phyloP scores from a whole-genome alignment of 495 filamentous ascomycete genomes.

The Penicillium parvum region DNA sequence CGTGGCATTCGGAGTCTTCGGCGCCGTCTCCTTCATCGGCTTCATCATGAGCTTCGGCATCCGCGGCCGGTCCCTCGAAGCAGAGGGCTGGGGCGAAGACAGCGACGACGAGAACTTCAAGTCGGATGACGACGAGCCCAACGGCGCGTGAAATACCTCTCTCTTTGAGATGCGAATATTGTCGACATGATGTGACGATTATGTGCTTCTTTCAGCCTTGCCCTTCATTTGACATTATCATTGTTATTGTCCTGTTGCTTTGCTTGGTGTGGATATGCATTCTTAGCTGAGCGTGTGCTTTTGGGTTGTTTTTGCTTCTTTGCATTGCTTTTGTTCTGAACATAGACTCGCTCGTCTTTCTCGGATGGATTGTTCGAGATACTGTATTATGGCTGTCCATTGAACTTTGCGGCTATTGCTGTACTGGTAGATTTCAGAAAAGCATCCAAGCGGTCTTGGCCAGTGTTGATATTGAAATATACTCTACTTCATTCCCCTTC shows the following conservation, averaged over 20 bases:
- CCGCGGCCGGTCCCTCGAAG: slow-evolving; percentile 53
- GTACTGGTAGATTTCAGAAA: neutral
- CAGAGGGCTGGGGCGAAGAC: slow-evolving; percentile 57
- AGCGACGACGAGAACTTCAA: slow-evolving; percentile 44
- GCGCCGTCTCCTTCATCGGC: slow-evolving; percentile 68
- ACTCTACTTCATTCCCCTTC: no score
- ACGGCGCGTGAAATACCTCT: slow-evolving; percentile 3
- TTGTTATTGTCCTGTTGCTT: neutral
- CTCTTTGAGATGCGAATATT: neutral
- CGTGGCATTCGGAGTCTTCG: slow-evolving; percentile 79
- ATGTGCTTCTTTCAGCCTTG: slow-evolving; percentile 12
- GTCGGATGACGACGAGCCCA: slow-evolving; percentile 45
- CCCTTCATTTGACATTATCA: slow-evolving; percentile 15
- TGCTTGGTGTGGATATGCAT: slow-evolving; percentile 6
- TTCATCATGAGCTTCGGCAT: slow-evolving; percentile 74
- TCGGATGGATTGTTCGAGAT: neutral
- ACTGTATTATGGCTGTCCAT: neutral
- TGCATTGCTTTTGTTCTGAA: neutral
- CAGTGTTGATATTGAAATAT: no score
- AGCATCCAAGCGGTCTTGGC: neutral
- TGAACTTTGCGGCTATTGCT: neutral
- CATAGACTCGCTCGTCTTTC: neutral
- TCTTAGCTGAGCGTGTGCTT: slow-evolving; percentile 3
- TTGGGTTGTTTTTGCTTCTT: neutral
- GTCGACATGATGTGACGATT: slow-evolving; percentile 15